Conservation (phyloP, 2,329 filamentous ascomycete genomes). For the Periconia sp. region DNA sequence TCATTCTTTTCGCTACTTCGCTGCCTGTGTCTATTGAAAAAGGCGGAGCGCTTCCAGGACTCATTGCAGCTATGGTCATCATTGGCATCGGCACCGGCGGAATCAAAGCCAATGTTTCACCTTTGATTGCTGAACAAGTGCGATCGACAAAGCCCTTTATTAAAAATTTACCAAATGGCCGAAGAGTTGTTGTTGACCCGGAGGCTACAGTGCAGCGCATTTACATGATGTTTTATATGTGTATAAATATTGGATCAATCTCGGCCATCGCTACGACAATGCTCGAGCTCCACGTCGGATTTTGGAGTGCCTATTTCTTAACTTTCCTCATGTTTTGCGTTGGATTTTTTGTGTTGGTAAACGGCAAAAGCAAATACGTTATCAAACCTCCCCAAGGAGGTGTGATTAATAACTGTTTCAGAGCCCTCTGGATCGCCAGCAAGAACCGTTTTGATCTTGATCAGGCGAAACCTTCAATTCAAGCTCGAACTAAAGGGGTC, state of each 20-base stretch:
- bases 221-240: conserved; percentile 68
- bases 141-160: conserved; percentile 45
- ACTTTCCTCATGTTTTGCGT: conserved; percentile 67
- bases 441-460: conserved; percentile 57
- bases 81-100: conserved; percentile 77
- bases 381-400: conserved; percentile 42
- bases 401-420: conserved; percentile 53
- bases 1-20: conserved; percentile 66
- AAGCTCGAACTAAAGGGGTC: conserved; percentile 42
- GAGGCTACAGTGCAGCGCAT: conserved; percentile 51
- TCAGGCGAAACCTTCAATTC: conserved; percentile 64
- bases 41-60: conserved; percentile 63
- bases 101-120: conserved; percentile 76
- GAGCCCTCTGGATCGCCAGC: conserved; percentile 58
- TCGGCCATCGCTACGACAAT: conserved; percentile 69
- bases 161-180: conserved; percentile 40
- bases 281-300: conserved; percentile 69
- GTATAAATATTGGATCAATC: conserved; percentile 72
- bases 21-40: conserved; percentile 64
- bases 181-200: conserved; percentile 49
- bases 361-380: conserved; percentile 37
- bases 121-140: conserved; percentile 53
- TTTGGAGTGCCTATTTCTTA: conserved; percentile 69
- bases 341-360: conserved; percentile 57
- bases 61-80: conserved; percentile 65